Evolutionary conservation across 1,284 basidiomycete species (phyloP).

Genomic region (Macrocybe sp.): DNA sequence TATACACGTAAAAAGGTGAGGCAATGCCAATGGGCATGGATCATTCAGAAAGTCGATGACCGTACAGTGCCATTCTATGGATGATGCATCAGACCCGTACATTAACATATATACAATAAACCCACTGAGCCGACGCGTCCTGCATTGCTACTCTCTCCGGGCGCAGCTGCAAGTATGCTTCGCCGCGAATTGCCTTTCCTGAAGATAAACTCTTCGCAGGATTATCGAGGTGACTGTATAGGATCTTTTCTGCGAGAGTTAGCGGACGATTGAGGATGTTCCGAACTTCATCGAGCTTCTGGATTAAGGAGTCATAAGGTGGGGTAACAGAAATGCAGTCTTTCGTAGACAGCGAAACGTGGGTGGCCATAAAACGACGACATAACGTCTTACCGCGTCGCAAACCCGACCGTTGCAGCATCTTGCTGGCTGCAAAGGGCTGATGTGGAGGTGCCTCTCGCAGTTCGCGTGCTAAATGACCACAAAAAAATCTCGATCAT

Average conservation of each 20-base stretch:
- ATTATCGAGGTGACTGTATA: slow-evolving; percentile 90
- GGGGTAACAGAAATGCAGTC: slow-evolving; percentile 83
- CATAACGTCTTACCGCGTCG: slow-evolving; percentile 15
- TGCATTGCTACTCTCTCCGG: slow-evolving; percentile 99
- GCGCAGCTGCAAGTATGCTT: slow-evolving; percentile 85
- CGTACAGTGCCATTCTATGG: slow-evolving; percentile 74
- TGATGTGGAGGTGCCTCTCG: not conserved
- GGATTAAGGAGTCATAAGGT: slow-evolving; percentile 76
- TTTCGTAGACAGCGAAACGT: slow-evolving; percentile 49
- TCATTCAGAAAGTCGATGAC: not conserved
- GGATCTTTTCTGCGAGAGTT: slow-evolving; percentile 95
- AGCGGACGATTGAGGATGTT: slow-evolving; percentile 71
- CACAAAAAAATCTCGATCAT: not conserved
- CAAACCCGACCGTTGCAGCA: slow-evolving; percentile 12
- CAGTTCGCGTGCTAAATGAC: not conserved
- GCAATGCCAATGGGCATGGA: not conserved
- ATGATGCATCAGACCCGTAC: slow-evolving; percentile 8
- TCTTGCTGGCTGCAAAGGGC: not conserved
- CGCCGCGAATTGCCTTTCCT: slow-evolving; percentile 73
- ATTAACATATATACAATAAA: slow-evolving; percentile 9
- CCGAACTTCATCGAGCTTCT: slow-evolving; percentile 74
- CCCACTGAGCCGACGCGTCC: slow-evolving; percentile 95
- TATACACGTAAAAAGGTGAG: not conserved
- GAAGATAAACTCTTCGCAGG: slow-evolving; percentile 70
- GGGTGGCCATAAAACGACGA: slow-evolving; percentile 46